Percentiles rank a stretch among this genome's conserved stretches.
phyloP scores from a whole-genome alignment of 1,139 yeast species.

The Nadsonia starkeyi-henricii region DNA sequence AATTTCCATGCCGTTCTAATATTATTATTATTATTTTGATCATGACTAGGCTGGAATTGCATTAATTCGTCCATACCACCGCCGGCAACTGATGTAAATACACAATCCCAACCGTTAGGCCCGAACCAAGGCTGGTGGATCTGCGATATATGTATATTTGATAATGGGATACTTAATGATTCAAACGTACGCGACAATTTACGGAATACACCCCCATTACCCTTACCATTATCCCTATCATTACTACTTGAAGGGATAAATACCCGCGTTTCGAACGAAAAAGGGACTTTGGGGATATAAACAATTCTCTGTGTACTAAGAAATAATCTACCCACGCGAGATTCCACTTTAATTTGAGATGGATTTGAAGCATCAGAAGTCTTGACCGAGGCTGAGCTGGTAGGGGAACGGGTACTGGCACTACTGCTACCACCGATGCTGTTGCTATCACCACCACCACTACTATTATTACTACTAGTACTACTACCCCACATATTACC shows the following conservation, averaged over 20 bases:
- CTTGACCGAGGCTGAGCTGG: neutral
- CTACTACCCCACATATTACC: too few species aligned
- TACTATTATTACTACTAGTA: too few species aligned
- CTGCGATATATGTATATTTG: constrained; percentile 11
- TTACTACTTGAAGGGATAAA: constrained; percentile 2
- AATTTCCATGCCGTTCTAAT: constrained; percentile 14
- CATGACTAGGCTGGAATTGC: constrained; percentile 13
- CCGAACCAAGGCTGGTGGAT: constrained; percentile 26
- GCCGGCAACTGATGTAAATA: constrained; percentile 9
- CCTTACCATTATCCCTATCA: constrained; percentile 1
- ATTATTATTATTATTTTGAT: neutral
- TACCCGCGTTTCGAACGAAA: neutral
- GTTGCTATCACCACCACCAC: too few species aligned
- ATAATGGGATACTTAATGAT: constrained; percentile 13
- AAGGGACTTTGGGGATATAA: neutral
- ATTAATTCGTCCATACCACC: constrained; percentile 13
- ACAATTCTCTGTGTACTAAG: neutral
- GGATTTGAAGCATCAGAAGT: neutral
- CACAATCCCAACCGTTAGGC: constrained; percentile 21
- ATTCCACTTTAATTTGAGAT: neutral
- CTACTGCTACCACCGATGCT: constrained; percentile 4
- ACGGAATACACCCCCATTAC: neutral
- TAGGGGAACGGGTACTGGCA: neutral
- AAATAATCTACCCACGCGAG: neutral
- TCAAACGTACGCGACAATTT: constrained; percentile 9